Evolutionary conservation across 371 early-diverging fungal species (phyloP).

Genomic region (Apophysomyces trapeziformis): DNA sequence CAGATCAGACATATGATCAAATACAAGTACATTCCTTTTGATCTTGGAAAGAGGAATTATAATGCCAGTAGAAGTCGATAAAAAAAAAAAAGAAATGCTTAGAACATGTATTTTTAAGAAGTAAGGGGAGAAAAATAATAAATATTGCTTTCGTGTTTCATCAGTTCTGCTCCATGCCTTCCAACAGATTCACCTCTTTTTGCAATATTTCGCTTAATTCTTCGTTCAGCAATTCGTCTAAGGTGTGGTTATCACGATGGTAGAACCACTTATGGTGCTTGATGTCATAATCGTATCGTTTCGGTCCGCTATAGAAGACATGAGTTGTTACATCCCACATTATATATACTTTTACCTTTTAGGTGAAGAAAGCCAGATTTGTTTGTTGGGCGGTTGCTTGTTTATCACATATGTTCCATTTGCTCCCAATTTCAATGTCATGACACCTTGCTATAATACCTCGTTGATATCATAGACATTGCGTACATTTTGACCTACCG

Average conservation of each 20-base stretch:
- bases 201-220: slow-evolving; percentile 64
- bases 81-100: neutral
- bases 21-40: slow-evolving; percentile 98
- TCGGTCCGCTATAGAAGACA: slow-evolving; percentile 77
- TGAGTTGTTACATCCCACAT: neutral
- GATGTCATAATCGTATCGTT: slow-evolving; percentile 82
- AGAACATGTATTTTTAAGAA: slow-evolving; percentile 10
- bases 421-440: slow-evolving; percentile 86
- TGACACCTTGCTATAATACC: slow-evolving; percentile 71
- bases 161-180: slow-evolving; percentile 14
- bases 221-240: slow-evolving; percentile 68
- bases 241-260: slow-evolving; percentile 63
- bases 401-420: slow-evolving; percentile 96
- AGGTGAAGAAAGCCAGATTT: slow-evolving; percentile 99
- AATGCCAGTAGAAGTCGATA: slow-evolving; percentile 33
- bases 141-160: neutral
- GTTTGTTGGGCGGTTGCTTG: slow-evolving; percentile 98
- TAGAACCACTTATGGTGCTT: slow-evolving; percentile 75
- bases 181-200: slow-evolving; percentile 37
- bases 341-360: slow-evolving; percentile 50
- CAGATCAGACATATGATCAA: slow-evolving; percentile 98
- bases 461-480: neutral
- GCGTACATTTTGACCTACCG: slow-evolving; percentile 53
- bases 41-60: slow-evolving; percentile 92
- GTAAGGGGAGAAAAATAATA: neutral